Conservation (phyloP, 2,329 filamentous ascomycete genomes). For the Fusarium beomiforme region DNA sequence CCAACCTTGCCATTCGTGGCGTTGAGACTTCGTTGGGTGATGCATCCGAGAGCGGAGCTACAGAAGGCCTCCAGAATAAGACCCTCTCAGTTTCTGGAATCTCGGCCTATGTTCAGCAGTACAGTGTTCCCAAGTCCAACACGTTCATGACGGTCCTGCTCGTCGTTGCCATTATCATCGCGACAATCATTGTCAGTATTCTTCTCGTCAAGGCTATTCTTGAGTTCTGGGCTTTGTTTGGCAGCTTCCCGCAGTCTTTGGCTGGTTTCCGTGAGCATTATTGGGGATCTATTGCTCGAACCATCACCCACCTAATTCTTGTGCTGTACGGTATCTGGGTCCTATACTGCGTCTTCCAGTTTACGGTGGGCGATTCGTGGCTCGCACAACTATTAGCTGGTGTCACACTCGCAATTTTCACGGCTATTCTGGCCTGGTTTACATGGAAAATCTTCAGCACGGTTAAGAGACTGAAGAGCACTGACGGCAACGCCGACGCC, state of each 20-base stretch:
- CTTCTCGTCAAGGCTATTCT: constrained; percentile 91
- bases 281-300: constrained; percentile 90
- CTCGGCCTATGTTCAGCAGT: constrained; percentile 82
- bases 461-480: constrained; percentile 77
- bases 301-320: constrained; percentile 89
- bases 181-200: constrained; percentile 84
- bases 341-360: constrained; percentile 95
- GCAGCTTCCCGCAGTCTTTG: constrained; percentile 82
- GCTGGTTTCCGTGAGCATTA: constrained; percentile 93
- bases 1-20: constrained; percentile 64
- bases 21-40: constrained; percentile 58
- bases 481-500: constrained; percentile 75
- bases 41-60: constrained; percentile 38
- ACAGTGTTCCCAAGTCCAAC: constrained; percentile 87
- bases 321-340: constrained; percentile 96
- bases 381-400: constrained; percentile 86
- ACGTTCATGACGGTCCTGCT: constrained; percentile 96
- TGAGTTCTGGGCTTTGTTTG: constrained; percentile 90
- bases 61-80: constrained; percentile 46
- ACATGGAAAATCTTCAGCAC: constrained; percentile 83
- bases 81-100: constrained; percentile 75
- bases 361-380: constrained; percentile 94
- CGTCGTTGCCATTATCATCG: constrained; percentile 87
- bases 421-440: constrained; percentile 82
- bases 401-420: constrained; percentile 83